Evolutionary conservation across 2,329 filamentous ascomycete genomes (phyloP).

Genomic region (Diaporthe capsici): DNA sequence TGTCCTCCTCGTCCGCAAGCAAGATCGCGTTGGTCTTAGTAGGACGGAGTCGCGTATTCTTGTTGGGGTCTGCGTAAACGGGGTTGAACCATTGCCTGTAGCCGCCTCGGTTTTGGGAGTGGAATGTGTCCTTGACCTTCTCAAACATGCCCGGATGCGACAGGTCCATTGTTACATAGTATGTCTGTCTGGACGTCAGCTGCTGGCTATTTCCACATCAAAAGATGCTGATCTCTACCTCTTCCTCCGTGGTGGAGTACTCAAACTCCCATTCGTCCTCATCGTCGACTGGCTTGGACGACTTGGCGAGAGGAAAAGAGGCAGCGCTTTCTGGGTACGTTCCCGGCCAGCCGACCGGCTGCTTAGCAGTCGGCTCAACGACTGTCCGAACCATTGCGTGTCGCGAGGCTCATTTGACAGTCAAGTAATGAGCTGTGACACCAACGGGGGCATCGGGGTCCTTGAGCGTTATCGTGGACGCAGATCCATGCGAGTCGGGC

Average conservation of each 20-base stretch:
- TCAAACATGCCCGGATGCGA: slow-evolving; percentile 71
- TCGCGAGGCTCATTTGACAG: neutral
- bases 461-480: neutral
- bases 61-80: slow-evolving; percentile 42
- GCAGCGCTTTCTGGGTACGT: slow-evolving; percentile 31
- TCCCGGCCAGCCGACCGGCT: slow-evolving; percentile 40
- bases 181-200: slow-evolving; percentile 63
- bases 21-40: slow-evolving; percentile 41
- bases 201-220: neutral
- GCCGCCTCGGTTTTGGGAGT: slow-evolving; percentile 58
- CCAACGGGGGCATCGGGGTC: no score
- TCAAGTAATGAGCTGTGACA: neutral
- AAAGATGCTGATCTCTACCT: slow-evolving; percentile 56
- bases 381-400: slow-evolving; percentile 36
- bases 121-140: slow-evolving; percentile 55
- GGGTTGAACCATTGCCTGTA: slow-evolving; percentile 59
- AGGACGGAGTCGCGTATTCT: slow-evolving; percentile 40
- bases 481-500: neutral
- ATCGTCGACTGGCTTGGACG: slow-evolving; percentile 52
- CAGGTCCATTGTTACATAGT: slow-evolving; percentile 74
- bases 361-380: slow-evolving; percentile 37
- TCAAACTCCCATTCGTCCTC: slow-evolving; percentile 78
- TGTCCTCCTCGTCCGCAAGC: slow-evolving; percentile 43
- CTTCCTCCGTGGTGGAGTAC: slow-evolving; percentile 74
- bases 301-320: slow-evolving; percentile 35